These are phyloP conservation scores for Mortierella claussenii DNA, from an alignment of 192 early-diverging fungal genomes.

Conservation along the genomic window DNA sequence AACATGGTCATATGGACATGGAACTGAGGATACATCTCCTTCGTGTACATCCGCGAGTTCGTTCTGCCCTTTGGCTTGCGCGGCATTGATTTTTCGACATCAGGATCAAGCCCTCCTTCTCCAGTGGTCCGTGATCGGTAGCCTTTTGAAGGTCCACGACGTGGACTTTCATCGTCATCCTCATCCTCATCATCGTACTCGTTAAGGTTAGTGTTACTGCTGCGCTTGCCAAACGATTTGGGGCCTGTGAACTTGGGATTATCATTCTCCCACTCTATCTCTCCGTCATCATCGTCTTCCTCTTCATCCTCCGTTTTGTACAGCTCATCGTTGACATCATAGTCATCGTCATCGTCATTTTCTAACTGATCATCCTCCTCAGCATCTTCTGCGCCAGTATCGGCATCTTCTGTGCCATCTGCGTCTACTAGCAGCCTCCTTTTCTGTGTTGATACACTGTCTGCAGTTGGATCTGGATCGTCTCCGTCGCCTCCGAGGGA, in stretches of 20 bases:
- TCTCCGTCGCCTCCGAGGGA: no score
- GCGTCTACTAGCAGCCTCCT: slow-evolving; percentile 25
- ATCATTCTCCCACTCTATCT: slow-evolving; percentile 38
- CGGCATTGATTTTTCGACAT: background rate
- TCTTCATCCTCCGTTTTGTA: slow-evolving; percentile 41
- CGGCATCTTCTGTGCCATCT: background rate
- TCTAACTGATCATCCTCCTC: slow-evolving; percentile 16
- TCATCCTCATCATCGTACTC: slow-evolving; percentile 15
- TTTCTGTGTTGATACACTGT: no score
- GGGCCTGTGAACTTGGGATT: slow-evolving; percentile 3
- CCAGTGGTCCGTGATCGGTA: background rate
- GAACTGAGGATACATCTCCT: slow-evolving; percentile 11
- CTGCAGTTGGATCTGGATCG: no score
- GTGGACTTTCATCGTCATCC: background rate
- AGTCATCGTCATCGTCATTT: slow-evolving; percentile 37
- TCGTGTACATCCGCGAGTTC: slow-evolving; percentile 9
- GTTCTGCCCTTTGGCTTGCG: no score
- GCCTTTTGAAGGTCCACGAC: background rate
- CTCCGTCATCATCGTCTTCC: slow-evolving; percentile 20
- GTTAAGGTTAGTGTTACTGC: no score
- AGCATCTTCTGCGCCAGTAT: slow-evolving; percentile 34
- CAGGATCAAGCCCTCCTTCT: background rate
- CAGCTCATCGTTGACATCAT: slow-evolving; percentile 27
- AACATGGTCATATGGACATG: slow-evolving; percentile 57
- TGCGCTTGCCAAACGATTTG: slow-evolving; percentile 8